phyloP scores from a whole-genome alignment of 257 asterid species.

The Vinca minor region DNA sequence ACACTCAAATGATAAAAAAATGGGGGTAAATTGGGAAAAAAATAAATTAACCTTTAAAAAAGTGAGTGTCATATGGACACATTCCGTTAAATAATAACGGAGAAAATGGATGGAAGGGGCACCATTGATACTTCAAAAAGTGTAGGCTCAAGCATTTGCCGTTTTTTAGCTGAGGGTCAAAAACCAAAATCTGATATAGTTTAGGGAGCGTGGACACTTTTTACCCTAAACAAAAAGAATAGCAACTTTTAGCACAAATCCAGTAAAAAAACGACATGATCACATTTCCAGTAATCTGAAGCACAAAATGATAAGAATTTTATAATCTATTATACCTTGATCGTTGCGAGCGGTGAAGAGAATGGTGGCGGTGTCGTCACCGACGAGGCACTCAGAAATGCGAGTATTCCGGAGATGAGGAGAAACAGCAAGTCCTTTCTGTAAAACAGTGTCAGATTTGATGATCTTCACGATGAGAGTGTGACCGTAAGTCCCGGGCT shows the following conservation, averaged over 20 bases:
- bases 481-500: conserved; percentile 60
- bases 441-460: conserved; percentile 34
- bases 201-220: too few species aligned
- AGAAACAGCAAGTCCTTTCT: conserved; percentile 40
- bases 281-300: not conserved
- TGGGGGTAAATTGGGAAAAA: too few species aligned
- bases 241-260: not conserved
- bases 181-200: too few species aligned
- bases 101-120: too few species aligned
- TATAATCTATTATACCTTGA: conserved; percentile 40
- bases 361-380: conserved; percentile 63
- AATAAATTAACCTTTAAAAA: too few species aligned
- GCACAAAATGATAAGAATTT: not conserved
- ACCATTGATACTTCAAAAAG: too few species aligned
- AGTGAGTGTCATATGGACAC: too few species aligned
- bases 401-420: conserved; percentile 41
- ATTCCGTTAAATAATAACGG: too few species aligned
- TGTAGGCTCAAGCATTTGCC: too few species aligned
- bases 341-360: conserved; percentile 76
- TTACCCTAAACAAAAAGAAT: not conserved
- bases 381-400: conserved; percentile 73
- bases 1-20: too few species aligned
- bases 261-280: not conserved
- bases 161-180: too few species aligned
- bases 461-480: conserved; percentile 50